A percentile compares a stretch with the other conserved stretches of the same genome.
Conservation (phyloP, 352 stramenopile genomes). For the Phytopythium mirpurense region DNA sequence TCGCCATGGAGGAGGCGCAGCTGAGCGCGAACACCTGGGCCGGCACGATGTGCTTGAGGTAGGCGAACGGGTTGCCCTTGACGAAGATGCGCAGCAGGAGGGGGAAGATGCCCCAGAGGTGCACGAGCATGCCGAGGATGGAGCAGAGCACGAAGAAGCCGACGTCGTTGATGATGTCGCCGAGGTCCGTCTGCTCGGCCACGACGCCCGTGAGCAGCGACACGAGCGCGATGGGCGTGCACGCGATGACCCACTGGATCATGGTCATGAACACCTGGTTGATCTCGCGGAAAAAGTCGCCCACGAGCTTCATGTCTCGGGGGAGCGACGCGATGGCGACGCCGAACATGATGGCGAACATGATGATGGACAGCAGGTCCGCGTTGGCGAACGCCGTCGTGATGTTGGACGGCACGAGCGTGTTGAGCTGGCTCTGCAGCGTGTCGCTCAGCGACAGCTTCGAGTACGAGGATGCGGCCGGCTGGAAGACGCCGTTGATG, state of each 20-base stretch:
- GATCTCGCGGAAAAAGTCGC: slow-evolving; percentile 23
- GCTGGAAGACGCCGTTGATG: slow-evolving; percentile 13
- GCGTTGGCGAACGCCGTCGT: slow-evolving; percentile 22
- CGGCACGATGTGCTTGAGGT: slow-evolving; percentile 13
- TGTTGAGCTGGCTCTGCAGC: slow-evolving; percentile 16
- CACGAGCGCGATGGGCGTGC: slow-evolving; percentile 32
- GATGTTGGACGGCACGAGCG: slow-evolving; percentile 30
- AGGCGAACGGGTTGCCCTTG: slow-evolving; percentile 17
- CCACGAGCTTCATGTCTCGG: slow-evolving; percentile 11
- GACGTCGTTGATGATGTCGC: slow-evolving; percentile 11
- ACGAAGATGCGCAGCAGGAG: slow-evolving; percentile 15
- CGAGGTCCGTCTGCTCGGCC: slow-evolving; percentile 12
- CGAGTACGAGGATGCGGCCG: neutral
- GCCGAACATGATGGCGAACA: slow-evolving; percentile 29
- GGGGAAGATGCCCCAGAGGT: slow-evolving; percentile 20
- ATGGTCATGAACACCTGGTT: slow-evolving; percentile 37
- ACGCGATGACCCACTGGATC: slow-evolving; percentile 32
- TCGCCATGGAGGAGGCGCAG: slow-evolving; percentile 23
- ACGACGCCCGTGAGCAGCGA: slow-evolving; percentile 33
- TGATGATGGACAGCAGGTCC: slow-evolving; percentile 27
- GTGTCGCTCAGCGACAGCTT: slow-evolving; percentile 13
- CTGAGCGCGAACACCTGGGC: slow-evolving; percentile 24
- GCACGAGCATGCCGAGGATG: slow-evolving; percentile 9
- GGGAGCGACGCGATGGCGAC: slow-evolving; percentile 10
- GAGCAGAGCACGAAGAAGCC: slow-evolving; percentile 13